Percentiles rank a stretch among this genome's conserved stretches.
These are phyloP conservation scores for Pseudozyma thailandica DNA, from an alignment of 1,284 basidiomycete genomes.

Conservation along the genomic window DNA sequence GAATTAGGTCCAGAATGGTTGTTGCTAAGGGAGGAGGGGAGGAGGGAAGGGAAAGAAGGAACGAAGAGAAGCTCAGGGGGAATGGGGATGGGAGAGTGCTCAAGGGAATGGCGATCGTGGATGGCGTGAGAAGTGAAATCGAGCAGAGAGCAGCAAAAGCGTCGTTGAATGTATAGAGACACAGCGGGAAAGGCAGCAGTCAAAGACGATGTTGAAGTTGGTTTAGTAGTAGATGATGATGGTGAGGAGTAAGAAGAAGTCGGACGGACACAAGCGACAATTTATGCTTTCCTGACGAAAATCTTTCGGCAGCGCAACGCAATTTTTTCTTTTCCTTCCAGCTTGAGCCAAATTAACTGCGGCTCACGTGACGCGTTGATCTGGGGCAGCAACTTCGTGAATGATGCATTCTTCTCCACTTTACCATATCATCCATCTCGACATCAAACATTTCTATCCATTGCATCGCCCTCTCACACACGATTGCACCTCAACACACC, in stretches of 20 bases:
- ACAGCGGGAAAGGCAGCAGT: background rate
- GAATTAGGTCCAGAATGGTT: slow-evolving; percentile 43
- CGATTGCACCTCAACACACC: background rate
- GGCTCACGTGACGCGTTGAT: slow-evolving; percentile 31
- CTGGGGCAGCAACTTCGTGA: slow-evolving; percentile 7
- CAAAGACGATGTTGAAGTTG: slow-evolving; percentile 1
- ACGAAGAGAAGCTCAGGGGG: background rate
- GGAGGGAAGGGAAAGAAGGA: background rate
- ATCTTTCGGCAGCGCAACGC: background rate
- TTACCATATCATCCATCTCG: slow-evolving; percentile 5
- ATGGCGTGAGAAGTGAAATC: background rate
- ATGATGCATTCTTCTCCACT: slow-evolving; percentile 35
- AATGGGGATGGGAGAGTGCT: background rate
- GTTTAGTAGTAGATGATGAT: background rate
- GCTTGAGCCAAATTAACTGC: background rate
- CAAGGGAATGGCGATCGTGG: background rate
- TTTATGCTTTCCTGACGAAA: background rate
- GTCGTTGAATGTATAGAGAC: background rate
- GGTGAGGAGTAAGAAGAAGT: background rate
- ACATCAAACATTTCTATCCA: background rate
- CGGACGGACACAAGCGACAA: background rate
- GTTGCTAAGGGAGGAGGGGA: background rate
- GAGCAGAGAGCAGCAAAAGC: background rate
- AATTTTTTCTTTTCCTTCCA: slow-evolving; percentile 9
- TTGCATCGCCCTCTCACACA: background rate